Base-by-base conservation (phyloP, 768 basidiomycete genomes). In the Pulveroboletus ravenelii region DNA sequence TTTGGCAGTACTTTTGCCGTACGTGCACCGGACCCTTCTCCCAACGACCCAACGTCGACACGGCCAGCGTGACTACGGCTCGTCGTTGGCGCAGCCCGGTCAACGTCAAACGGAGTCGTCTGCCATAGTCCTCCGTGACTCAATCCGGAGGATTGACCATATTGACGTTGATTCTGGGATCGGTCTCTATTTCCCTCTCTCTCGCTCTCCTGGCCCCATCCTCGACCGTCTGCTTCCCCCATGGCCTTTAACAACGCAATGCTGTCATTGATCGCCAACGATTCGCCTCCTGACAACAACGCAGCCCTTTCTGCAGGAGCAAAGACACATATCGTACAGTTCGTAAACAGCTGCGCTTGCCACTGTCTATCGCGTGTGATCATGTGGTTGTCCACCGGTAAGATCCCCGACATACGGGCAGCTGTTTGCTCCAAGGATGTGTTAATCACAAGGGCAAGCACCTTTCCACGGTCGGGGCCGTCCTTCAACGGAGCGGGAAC, bases 251-350 rank as follows among this genome's bases (percentile, higher is more conserved):
- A 63, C 14, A 79, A 69, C 13, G 66, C 68, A 12, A 82, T 62
- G 57, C 80, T 83, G 8, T 78, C 72, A 27, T 74, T 70, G 32
- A 80, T 61, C 5, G 77, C 60, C 3, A 68, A 54, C 39, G 65
- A 58, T 27, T 64, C 65, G 6, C 58, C 55, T 5, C 53, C 46
- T 1, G 62, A 45, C 10, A 48, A 48, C 18, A 61, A 56, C 15
- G 32, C n/a, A 13, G 48, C 43, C 34, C 50, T 41, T 15, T 54
- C 51, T 10, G 57, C 69, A 0, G 79, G 71, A 14, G 72, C 62
- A 55, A 85, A 76, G 50, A 77, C 68, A 47, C 84, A 78, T 6
- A 77, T 81, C n/a, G 79, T 81, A 59, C 74, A 83, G 53, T 78
- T 74, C 8, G 71, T 65, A 39, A 85, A 72, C 9, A 84, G 74